Evolutionary conservation across 2,329 filamentous ascomycete genomes (phyloP).

Genomic region (Stagonosporopsis cucurbitacearum): DNA sequence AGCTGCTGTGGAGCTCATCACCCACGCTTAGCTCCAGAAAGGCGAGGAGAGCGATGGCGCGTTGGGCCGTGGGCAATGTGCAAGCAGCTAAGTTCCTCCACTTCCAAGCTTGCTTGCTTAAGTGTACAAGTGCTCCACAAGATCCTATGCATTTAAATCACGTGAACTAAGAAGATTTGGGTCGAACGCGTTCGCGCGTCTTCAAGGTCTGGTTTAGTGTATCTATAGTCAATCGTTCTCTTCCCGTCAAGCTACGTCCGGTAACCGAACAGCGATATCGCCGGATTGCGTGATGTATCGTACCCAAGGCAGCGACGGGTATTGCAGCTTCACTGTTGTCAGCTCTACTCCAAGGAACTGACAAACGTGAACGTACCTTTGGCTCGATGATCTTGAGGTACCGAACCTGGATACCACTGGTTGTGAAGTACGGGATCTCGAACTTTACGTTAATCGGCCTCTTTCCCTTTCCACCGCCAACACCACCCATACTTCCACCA

Average conservation of each 20-base stretch:
- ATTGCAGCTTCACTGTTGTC: conserved; percentile 77
- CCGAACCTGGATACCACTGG: conserved; percentile 95
- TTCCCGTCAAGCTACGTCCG: conserved; percentile 73
- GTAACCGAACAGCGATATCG: conserved; percentile 92
- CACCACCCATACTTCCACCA: conserved; percentile 93
- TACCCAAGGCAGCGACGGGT: conserved; percentile 96
- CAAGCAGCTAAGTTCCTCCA: background rate
- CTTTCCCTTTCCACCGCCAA: conserved; percentile 83
- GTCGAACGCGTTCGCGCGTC: background rate
- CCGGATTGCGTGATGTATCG: conserved; percentile 98
- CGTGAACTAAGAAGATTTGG: background rate
- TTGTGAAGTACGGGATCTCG: conserved; percentile 99
- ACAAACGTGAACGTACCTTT: conserved; percentile 71
- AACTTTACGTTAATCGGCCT: conserved; percentile 98
- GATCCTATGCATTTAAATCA: background rate
- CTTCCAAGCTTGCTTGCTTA: background rate
- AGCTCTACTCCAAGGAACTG: background rate
- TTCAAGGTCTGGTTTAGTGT: conserved; percentile 26
- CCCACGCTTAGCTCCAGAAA: background rate
- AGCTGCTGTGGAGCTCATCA: background rate
- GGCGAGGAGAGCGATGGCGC: background rate
- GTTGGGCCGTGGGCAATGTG: too few species aligned
- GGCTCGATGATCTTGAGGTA: conserved; percentile 99
- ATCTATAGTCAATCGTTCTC: conserved; percentile 18
- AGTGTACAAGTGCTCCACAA: background rate